Conservation (phyloP, 805 yeast genomes). For the Ogataea pilisensis region DNA sequence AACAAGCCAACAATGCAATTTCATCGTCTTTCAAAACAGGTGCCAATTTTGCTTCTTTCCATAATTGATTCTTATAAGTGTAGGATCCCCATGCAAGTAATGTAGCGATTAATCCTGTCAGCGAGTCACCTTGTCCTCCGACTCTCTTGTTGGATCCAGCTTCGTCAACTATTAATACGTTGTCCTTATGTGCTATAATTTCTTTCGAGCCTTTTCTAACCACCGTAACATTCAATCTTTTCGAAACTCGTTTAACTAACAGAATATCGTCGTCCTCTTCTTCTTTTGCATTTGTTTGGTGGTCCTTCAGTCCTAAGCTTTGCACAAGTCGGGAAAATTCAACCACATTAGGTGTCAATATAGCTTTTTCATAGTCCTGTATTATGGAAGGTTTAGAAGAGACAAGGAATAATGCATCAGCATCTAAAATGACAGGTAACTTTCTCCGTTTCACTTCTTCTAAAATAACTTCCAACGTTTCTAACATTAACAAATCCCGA, state of each 20-base stretch:
- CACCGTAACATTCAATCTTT: slow-evolving; percentile 50
- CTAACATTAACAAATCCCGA: slow-evolving; percentile 65
- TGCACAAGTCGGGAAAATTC: slow-evolving; percentile 71
- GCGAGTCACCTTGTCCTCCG: slow-evolving; percentile 96
- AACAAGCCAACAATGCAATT: slow-evolving; percentile 51
- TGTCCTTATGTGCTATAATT: slow-evolving; percentile 49
- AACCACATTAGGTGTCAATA: slow-evolving; percentile 85
- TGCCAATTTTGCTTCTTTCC: slow-evolving; percentile 44
- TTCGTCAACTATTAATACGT: slow-evolving; percentile 38
- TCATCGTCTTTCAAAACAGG: slow-evolving; percentile 30
- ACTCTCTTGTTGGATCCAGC: slow-evolving; percentile 75
- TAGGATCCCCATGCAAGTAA: slow-evolving; percentile 75
- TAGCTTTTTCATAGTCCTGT: slow-evolving; percentile 51
- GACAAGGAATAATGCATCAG: slow-evolving; percentile 77
- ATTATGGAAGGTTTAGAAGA: slow-evolving; percentile 53
- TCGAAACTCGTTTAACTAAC: slow-evolving; percentile 40
- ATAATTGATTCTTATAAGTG: slow-evolving; percentile 50
- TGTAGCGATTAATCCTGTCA: slow-evolving; percentile 83
- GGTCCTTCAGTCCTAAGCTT: slow-evolving; percentile 35
- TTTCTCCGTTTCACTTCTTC: slow-evolving; percentile 50
- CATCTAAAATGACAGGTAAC: slow-evolving; percentile 80
- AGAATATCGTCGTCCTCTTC: slow-evolving; percentile 14
- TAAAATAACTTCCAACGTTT: slow-evolving; percentile 54
- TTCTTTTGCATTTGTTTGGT: slow-evolving; percentile 14
- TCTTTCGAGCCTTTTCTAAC: slow-evolving; percentile 73